Evolutionary conservation across 768 basidiomycete species (phyloP).

Genomic region (Myochromella boudieri): DNA sequence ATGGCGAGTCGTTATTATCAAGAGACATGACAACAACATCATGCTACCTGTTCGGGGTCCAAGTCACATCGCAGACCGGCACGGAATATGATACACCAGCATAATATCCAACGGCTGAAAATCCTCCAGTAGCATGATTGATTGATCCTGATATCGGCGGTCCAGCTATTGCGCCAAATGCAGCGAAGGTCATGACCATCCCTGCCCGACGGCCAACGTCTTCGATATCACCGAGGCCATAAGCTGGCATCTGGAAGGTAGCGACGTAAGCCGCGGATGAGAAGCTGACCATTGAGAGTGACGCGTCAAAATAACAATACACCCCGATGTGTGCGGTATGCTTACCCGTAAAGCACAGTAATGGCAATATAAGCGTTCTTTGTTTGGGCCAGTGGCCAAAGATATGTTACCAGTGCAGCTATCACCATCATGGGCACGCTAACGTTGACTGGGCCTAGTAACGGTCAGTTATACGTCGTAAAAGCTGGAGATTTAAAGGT

Average conservation of each 20-base stretch:
- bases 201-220: slow-evolving; percentile 61
- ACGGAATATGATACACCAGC: slow-evolving; percentile 35
- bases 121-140: slow-evolving; percentile 42
- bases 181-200: slow-evolving; percentile 50
- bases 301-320: background rate
- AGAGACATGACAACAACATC: slow-evolving; percentile 38
- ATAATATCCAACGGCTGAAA: slow-evolving; percentile 45
- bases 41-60: slow-evolving; percentile 21
- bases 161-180: slow-evolving; percentile 55
- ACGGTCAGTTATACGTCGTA: slow-evolving; percentile 43
- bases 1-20: slow-evolving; percentile 40
- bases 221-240: slow-evolving; percentile 47
- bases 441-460: slow-evolving; percentile 55
- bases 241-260: slow-evolving; percentile 44
- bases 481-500: slow-evolving; percentile 48
- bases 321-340: background rate
- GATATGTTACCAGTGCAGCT: slow-evolving; percentile 52
- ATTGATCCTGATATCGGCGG: slow-evolving; percentile 68
- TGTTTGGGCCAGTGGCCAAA: slow-evolving; percentile 58
- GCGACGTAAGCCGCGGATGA: slow-evolving; percentile 51
- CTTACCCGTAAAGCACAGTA: slow-evolving; percentile 58
- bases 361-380: slow-evolving; percentile 43
- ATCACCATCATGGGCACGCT: slow-evolving; percentile 51
- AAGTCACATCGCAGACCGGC: background rate
- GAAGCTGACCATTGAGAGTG: slow-evolving; percentile 39